Base-by-base conservation (phyloP, 2,329 filamentous ascomycete genomes). In the Fusarium caatingaense region DNA sequence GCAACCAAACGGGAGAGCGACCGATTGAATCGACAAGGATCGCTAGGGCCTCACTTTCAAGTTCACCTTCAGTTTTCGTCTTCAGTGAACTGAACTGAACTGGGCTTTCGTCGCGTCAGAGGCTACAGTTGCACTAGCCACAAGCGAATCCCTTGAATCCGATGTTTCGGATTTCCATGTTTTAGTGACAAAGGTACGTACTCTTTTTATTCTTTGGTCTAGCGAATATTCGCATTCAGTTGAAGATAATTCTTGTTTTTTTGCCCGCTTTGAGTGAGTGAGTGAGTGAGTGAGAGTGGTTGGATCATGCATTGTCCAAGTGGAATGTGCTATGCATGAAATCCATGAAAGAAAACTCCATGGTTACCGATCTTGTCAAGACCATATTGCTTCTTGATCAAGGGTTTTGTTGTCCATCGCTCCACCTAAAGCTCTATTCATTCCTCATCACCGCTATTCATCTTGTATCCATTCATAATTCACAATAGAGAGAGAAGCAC, bases 121-220 rank as follows among this genome's bases (percentile, higher is more conserved):
- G 63, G 67, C 59, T 66, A 59, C 37, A 57, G 40, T 42, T 56
- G 67, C 63, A 68, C 68, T 66, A 70, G 67, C 55, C 55, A 55
- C 44, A 57, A 68, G 64, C 55, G 53, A 68, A 48, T 55, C 47
- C 58, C 66, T 64, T 68, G 49, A 64, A 68, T 47, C 60, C 55
- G 55, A 55, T 70, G 68, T 70, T 70, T 70, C 59, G 64, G 58
- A 70, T 70, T 71, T 68, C 49, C 64, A 68, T 60, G 55, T 64
- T 70, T 56, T 70, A 64, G 57, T n/a, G 66, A 45, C 41, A 54
- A 57, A 60, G 67, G 68, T 70, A 70, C 67, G 68, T 70, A 65
- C 56, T 64, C 18, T 44, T 32, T 18, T 41, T 15, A 32, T 28
- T 66, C 37, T 32, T 40, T 66, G 41, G 40, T 46, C 42, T 55